Conservation (phyloP, 2,329 filamentous ascomycete genomes). For the Cordyceps javanica region DNA sequence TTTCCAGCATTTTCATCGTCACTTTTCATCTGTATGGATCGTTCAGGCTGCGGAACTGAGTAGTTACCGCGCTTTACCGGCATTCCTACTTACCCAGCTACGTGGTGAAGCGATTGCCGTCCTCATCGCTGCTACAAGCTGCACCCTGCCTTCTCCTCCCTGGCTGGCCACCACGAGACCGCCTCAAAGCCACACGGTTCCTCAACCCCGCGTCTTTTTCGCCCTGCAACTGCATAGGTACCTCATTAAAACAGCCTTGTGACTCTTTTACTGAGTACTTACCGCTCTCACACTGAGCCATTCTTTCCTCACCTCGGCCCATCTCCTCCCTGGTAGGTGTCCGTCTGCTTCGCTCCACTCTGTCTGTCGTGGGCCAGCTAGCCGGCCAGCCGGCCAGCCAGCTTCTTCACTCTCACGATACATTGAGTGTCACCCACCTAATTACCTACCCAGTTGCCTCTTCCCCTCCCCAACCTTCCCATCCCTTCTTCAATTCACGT, state of each 20-base stretch:
- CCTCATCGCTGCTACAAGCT: neutral
- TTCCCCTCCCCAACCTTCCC: conserved; percentile 1
- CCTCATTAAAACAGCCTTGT: conserved; percentile 7
- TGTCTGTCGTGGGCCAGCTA: too few relatives aligned
- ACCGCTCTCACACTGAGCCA: neutral
- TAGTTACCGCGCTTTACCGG: too few relatives aligned
- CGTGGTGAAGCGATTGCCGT: too few relatives aligned
- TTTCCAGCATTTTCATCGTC: neutral
- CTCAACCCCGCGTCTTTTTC: conserved; percentile 1
- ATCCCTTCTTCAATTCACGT: neutral
- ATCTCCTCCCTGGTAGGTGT: conserved; percentile 1
- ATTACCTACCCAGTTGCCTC: too few relatives aligned
- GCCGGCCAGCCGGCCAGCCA: neutral
- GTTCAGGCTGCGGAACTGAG: neutral
- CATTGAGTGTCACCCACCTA: conserved; percentile 1
- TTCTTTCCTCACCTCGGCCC: neutral
- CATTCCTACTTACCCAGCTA: too few relatives aligned
- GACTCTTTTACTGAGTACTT: neutral
- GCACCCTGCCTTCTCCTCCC: neutral
- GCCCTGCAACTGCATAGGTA: neutral
- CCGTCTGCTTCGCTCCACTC: neutral
- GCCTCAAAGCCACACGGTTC: neutral
- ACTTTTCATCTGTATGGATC: neutral
- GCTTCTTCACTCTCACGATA: conserved; percentile 6
- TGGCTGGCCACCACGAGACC: neutral